phyloP scores from a whole-genome alignment of 225 moss, liverwort and hornwort genomes.

The Ulota crispa region DNA sequence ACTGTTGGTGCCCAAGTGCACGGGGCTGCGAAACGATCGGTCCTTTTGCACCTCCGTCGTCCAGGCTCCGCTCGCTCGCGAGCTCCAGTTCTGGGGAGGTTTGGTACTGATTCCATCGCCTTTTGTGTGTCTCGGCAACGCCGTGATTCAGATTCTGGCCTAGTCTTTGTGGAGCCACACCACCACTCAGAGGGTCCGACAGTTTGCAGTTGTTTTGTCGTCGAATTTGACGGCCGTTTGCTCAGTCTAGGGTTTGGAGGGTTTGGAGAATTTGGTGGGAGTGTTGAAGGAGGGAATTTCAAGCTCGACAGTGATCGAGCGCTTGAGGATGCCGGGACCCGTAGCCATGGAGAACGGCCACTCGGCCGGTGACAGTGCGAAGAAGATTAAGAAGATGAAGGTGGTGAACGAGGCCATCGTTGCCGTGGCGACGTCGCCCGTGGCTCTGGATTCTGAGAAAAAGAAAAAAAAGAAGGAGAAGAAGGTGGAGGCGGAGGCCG shows the following conservation, averaged over 20 bases:
- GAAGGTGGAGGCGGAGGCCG: conserved; percentile 17
- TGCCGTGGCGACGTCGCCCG: conserved; percentile 20
- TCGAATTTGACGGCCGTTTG: background rate
- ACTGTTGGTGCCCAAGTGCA: background rate
- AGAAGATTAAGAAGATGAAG: conserved; percentile 67
- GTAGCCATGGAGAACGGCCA: conserved; percentile 57
- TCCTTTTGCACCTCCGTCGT: conserved; percentile 44
- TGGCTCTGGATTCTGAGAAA: conserved; percentile 46
- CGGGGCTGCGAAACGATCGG: fast-evolving
- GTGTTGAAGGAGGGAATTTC: too few species aligned
- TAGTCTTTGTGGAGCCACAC: conserved; percentile 21
- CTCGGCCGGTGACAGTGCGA: conserved; percentile 30
- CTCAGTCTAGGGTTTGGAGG: background rate
- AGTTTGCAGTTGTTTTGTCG: background rate
- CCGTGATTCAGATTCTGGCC: background rate
- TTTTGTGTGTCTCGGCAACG: too few species aligned
- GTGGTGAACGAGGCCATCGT: conserved; percentile 18
- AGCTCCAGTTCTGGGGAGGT: conserved; percentile 41
- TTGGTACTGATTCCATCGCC: background rate
- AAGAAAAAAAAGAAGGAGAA: conserved; percentile 45
- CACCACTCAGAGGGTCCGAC: conserved; percentile 11
- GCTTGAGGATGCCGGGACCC: background rate
- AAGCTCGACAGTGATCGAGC: background rate
- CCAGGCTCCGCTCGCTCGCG: conserved; percentile 35
- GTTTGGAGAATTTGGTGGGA: conserved; percentile 17